Conservation (phyloP, 495 filamentous ascomycete species). For the Talaromyces borbonicus region DNA sequence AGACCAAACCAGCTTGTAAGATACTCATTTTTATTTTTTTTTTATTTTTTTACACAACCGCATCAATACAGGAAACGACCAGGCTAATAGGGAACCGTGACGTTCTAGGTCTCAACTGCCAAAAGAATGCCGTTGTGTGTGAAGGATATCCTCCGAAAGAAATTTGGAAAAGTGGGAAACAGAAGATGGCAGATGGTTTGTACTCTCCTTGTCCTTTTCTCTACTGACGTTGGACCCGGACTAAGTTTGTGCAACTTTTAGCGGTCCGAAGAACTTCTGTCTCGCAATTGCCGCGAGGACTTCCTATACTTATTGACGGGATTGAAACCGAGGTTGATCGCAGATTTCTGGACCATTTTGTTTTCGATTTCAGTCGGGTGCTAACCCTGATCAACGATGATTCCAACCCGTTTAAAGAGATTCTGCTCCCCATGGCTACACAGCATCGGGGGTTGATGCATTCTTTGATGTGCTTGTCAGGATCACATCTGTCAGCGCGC, state of each 20-base stretch:
- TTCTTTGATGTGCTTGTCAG: slow-evolving; percentile 76
- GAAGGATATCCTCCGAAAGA: slow-evolving; percentile 89
- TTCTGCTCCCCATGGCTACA: slow-evolving; percentile 77
- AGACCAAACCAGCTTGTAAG: slow-evolving; percentile 74
- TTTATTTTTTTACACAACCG: too few species aligned
- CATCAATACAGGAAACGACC: background rate
- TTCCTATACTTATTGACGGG: slow-evolving; percentile 73
- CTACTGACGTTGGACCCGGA: background rate
- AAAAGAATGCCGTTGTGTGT: slow-evolving; percentile 88
- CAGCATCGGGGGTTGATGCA: slow-evolving; percentile 85
- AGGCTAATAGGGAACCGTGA: background rate
- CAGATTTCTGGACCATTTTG: slow-evolving; percentile 80
- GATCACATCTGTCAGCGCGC: slow-evolving; percentile 59
- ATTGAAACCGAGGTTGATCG: slow-evolving; percentile 79
- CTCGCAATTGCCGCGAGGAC: slow-evolving; percentile 42
- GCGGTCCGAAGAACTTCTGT: slow-evolving; percentile 7
- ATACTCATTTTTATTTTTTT: slow-evolving; percentile 21
- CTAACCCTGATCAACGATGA: slow-evolving; percentile 76
- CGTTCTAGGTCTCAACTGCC: slow-evolving; percentile 66
- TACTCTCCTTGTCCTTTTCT: background rate
- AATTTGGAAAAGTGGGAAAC: slow-evolving; percentile 76
- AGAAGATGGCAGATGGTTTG: slow-evolving; percentile 66
- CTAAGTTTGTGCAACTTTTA: background rate
- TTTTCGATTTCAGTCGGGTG: slow-evolving; percentile 67
- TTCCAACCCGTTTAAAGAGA: slow-evolving; percentile 82